phyloP scores from a whole-genome alignment of 2,329 filamentous ascomycete genomes.

The Aspergillus neotritici region DNA sequence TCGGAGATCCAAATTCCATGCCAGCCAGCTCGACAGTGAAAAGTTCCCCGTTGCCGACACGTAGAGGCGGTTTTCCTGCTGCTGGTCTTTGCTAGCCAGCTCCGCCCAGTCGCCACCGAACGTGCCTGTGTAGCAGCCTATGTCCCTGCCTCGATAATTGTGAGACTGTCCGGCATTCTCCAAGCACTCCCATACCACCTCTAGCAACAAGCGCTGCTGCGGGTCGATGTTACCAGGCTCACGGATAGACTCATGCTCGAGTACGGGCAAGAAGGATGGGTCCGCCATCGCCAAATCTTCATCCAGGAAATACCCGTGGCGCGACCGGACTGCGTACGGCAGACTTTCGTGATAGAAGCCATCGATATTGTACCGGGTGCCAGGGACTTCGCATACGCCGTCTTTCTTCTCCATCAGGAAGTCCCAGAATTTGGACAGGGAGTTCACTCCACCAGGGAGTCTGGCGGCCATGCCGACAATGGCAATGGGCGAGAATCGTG shows the following conservation, averaged over 20 bases:
- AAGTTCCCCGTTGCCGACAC: slow-evolving; percentile 7
- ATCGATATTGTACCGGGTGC: slow-evolving; percentile 20
- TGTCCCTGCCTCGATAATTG: slow-evolving; percentile 25
- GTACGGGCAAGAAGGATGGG: slow-evolving; percentile 21
- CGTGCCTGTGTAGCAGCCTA: slow-evolving; percentile 23
- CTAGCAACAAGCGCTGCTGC: slow-evolving; percentile 28
- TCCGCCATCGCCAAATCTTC: slow-evolving; percentile 24
- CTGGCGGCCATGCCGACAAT: slow-evolving; percentile 13
- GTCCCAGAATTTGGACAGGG: slow-evolving; percentile 15
- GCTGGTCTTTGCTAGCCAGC: slow-evolving; percentile 13
- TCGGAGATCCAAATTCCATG: slow-evolving; percentile 9
- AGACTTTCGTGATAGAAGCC: slow-evolving; percentile 12
- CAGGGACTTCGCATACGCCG: slow-evolving; percentile 14
- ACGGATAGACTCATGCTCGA: slow-evolving; percentile 13
- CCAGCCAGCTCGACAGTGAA: slow-evolving; percentile 9
- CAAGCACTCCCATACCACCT: slow-evolving; percentile 29
- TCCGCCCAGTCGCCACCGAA: slow-evolving; percentile 25
- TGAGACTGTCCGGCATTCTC: slow-evolving; percentile 24
- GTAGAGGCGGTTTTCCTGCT: slow-evolving; percentile 8
- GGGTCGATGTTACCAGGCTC: slow-evolving; percentile 21
- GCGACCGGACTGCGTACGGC: slow-evolving; percentile 10
- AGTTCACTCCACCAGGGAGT: slow-evolving; percentile 17
- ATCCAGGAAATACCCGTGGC: slow-evolving; percentile 24
- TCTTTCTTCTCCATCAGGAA: slow-evolving; percentile 15
- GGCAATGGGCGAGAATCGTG: neutral